A percentile compares a stretch with the other conserved stretches of the same genome.
phyloP scores from a whole-genome alignment of 2,329 filamentous ascomycete genomes.

The Epichloe gansuensis region DNA sequence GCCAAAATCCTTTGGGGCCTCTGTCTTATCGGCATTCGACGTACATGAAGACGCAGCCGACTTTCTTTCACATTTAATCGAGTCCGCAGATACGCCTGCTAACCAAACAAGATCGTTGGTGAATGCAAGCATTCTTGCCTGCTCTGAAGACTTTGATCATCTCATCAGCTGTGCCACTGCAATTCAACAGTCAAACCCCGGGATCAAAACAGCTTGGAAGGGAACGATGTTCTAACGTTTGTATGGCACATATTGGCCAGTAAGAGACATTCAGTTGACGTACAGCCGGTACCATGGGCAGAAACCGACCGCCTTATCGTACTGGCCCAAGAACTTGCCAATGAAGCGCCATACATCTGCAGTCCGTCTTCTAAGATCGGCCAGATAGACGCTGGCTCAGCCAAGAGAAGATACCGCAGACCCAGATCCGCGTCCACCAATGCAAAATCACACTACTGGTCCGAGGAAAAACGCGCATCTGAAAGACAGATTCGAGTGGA shows the following conservation, averaged over 20 bases:
- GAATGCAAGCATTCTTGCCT: constrained; percentile 19
- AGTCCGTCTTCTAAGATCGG: constrained; percentile 2
- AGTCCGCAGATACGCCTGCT: constrained; percentile 13
- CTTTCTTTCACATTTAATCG: constrained; percentile 20
- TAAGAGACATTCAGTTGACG: constrained; percentile 1
- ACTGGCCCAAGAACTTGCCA: constrained; percentile 16
- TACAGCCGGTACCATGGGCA: constrained; percentile 16
- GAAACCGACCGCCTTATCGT: constrained; percentile 24
- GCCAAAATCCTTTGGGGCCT: background rate
- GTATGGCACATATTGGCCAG: constrained; percentile 15
- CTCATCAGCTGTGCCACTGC: constrained; percentile 22
- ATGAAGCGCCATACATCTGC: constrained; percentile 10
- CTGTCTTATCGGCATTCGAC: constrained; percentile 19
- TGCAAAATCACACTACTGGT: background rate
- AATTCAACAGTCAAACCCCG: constrained; percentile 10
- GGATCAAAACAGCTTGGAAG: constrained; percentile 15
- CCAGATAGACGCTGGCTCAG: background rate
- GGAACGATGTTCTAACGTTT: constrained; percentile 21
- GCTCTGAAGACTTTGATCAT: constrained; percentile 21
- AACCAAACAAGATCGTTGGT: constrained; percentile 17
- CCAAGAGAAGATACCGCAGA: background rate
- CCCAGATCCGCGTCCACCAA: background rate
- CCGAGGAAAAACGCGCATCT: background rate
- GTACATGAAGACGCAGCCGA: constrained; percentile 17
- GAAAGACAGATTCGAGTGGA: background rate